Base-by-base conservation (phyloP, 495 filamentous ascomycete genomes). In the Trypethelium eluteriae region DNA sequence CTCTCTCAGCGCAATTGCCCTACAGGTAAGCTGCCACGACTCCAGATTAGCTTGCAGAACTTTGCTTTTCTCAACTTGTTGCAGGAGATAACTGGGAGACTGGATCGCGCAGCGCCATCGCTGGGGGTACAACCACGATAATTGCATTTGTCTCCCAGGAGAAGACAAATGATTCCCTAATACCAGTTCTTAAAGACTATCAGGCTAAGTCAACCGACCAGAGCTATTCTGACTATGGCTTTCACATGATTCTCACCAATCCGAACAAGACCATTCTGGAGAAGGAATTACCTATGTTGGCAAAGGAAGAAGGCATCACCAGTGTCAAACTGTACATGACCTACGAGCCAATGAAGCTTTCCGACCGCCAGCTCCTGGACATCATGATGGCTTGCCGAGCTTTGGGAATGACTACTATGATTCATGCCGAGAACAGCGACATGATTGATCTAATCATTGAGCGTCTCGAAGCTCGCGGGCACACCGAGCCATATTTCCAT, bases 251-350 rank as follows among this genome's bases (percentile, higher is more conserved):
- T 62, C 73, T 86, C 34, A 77, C 80, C 2, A 85, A 86, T 62
- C 81, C 83, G 0, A 81, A 76, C 12, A 77, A 85, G 46, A 73
- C 78, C 0, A 72, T 77, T n/a, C 72, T 83, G 1, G 56, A 64
- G 1, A 38, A 71, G 44, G 69, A 71, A 46, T 32, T 71, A 2
- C 69, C 67, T 2, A 25, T 66, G 7, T 12, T 71, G 39, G 66
- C 67, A 7, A 67, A 73, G 4, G 73, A 78, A 35, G 76, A 79
- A 12, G 83, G 85, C 35, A 81, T 88, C 64, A 83, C 78, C 14
- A 82, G 78, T 11, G 76, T 86, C 39, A 87, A 88, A 72, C 78
- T 87, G 36, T 88, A 86, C 71, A 87, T 88, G 85, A 88, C 84
- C 1, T 88, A 88, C 74, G 77, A 81, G 64, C 76, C 81, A 1